These are phyloP conservation scores for Tilletiopsis washingtonensis DNA, from an alignment of 1,284 basidiomycete genomes.

Conservation along the genomic window DNA sequence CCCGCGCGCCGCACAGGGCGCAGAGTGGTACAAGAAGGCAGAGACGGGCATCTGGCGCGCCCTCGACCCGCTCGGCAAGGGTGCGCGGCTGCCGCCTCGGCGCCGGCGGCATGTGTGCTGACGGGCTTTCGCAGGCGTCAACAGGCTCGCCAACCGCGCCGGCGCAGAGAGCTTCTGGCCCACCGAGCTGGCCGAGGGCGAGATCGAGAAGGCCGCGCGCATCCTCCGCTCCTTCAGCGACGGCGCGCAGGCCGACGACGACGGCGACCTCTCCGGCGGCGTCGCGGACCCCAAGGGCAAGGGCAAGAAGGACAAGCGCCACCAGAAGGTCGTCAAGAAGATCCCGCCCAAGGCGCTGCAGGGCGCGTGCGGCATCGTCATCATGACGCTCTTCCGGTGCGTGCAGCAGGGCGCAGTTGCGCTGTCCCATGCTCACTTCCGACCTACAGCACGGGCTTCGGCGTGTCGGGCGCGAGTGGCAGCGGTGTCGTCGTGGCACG, in stretches of 20 bases:
- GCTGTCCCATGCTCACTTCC: no score
- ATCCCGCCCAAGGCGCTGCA: slow-evolving; percentile 39
- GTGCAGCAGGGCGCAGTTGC: neutral
- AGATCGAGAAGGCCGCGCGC: slow-evolving; percentile 40
- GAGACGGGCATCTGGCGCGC: slow-evolving; percentile 13
- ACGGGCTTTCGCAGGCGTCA: no score
- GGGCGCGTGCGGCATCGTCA: slow-evolving; percentile 33
- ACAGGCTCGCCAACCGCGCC: slow-evolving; percentile 22
- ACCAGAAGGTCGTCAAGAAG: slow-evolving; percentile 42
- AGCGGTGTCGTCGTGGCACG: slow-evolving; percentile 43
- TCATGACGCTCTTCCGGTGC: slow-evolving; percentile 43
- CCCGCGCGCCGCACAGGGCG: slow-evolving; percentile 2
- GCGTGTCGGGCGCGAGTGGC: slow-evolving; percentile 31
- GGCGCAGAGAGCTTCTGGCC: slow-evolving; percentile 44
- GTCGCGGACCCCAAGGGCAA: neutral
- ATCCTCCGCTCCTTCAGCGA: slow-evolving; percentile 39
- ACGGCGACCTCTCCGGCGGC: slow-evolving; percentile 15
- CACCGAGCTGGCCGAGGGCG: slow-evolving; percentile 21
- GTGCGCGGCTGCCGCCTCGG: neutral
- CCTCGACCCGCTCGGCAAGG: neutral
- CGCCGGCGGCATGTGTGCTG: neutral
- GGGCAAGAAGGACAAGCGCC: slow-evolving; percentile 27
- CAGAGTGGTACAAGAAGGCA: slow-evolving; percentile 7
- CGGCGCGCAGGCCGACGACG: slow-evolving; percentile 24
- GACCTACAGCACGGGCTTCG: slow-evolving; percentile 33